A percentile compares a stretch with the other conserved stretches of the same genome.
Conservation (phyloP, 495 filamentous ascomycete species). For the Penicillium argentinense region DNA sequence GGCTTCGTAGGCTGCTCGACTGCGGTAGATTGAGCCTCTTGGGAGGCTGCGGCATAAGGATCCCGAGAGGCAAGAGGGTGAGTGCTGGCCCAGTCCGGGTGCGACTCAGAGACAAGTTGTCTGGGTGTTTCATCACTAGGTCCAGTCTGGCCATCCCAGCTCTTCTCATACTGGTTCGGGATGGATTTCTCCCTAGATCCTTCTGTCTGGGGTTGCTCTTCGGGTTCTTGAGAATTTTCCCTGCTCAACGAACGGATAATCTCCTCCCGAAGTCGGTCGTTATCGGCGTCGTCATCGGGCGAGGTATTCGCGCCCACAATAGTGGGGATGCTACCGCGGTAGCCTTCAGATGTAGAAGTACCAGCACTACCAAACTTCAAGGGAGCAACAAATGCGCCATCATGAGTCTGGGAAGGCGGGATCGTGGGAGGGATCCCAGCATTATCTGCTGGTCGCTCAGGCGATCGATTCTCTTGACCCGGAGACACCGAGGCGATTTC, state of each 20-base stretch:
- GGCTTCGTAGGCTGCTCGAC: conserved; percentile 18
- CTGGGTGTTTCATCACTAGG: conserved; percentile 9
- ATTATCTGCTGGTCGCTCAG: conserved; percentile 3
- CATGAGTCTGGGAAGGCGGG: conserved; percentile 28
- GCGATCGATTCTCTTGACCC: conserved; percentile 7
- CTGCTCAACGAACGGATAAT: conserved; percentile 76
- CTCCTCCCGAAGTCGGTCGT: conserved; percentile 74
- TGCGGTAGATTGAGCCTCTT: conserved; percentile 2
- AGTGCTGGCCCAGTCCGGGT: conserved; percentile 14
- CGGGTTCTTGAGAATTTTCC: conserved; percentile 37
- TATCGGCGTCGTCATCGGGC: conserved; percentile 67
- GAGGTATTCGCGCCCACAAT: conserved; percentile 57
- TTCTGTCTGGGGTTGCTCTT: conserved; percentile 23
- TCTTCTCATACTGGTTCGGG: conserved; percentile 60
- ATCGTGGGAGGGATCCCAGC: conserved; percentile 12
- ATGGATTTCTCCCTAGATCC: conserved; percentile 47
- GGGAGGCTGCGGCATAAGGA: conserved; percentile 14
- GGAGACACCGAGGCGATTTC: conserved; percentile 42
- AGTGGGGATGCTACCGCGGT: conserved; percentile 36
- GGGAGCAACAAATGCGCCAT: conserved; percentile 43
- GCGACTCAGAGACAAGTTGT: conserved; percentile 15
- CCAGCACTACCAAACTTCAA: conserved; percentile 32
- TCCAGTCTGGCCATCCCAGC: conserved; percentile 47
- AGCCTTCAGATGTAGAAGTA: conserved; percentile 16
- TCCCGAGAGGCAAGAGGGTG: conserved; percentile 17